Base-by-base conservation (phyloP, 2,329 filamentous ascomycete species). In the Aspergillus luchuensis region DNA sequence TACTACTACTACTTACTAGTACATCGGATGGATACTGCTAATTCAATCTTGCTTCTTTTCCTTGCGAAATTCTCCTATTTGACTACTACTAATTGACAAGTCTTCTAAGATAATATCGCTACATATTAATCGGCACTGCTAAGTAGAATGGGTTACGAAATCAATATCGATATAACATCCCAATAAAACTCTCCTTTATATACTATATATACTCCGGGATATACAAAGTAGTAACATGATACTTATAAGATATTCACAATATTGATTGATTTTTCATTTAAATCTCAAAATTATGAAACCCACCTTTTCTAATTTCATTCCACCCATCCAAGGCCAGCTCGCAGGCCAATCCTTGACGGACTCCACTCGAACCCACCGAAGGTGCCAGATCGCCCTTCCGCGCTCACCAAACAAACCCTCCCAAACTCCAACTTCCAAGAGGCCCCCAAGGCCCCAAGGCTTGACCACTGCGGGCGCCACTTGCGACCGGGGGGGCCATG, bases 381-480 rank as follows among this genome's bases (percentile, higher is more conserved):
- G 59, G 60, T 66, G 64, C 64, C 63, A 66, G 64, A 66, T 65
- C 64, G 61, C 51, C 61, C 61, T 50, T 59, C 61, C 56, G 56
- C 56, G 25, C 54, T 30, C 57, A 48, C 51, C 57, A 62, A 62
- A 45, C 48, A 58, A 57, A 62, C 50, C 62, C 59, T 57, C 56
- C 47, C 50, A 63, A 36, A 52, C 38, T 30, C 36, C 52, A 49
- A 49, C 47, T 36, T 50, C 39, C 45, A 45, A 33, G 11, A 45
- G 53, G 17, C 53, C 53, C 53, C 23, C 28, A 56, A 45, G 53
- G 17, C 49, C 57, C 60, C 56, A 59, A 56, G 61, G 56, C 62
- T 64, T 66, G 64, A 63, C 64, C 58, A 63, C 58, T 58, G 65
- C 61, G 65, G 65, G 63, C 61, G 63, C 65, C 65, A 67, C 65